phyloP scores from a whole-genome alignment of 352 stramenopile species.

The Detonula confervacea region DNA sequence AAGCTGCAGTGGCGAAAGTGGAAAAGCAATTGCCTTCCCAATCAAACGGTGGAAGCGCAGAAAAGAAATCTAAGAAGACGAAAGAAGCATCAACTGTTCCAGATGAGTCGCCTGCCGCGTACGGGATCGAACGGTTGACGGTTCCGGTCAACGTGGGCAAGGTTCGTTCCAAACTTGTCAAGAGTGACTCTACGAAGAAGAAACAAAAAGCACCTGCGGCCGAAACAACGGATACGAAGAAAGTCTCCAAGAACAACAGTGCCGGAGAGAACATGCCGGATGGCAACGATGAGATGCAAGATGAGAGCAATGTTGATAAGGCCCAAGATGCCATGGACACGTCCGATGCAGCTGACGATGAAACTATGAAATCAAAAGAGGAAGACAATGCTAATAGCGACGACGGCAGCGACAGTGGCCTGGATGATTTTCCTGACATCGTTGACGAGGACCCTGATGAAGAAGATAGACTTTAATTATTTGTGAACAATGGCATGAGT shows the following conservation, averaged over 20 bases:
- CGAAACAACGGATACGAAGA: not conserved
- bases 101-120: not conserved
- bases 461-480: slow-evolving; percentile 53
- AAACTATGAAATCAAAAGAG: not conserved
- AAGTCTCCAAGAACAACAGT: not conserved
- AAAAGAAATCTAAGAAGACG: not conserved
- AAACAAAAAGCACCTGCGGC: not conserved
- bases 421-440: slow-evolving; percentile 58
- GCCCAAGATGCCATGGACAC: not conserved
- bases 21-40: no score
- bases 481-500: no score
- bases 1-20: no score
- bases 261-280: not conserved
- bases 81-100: not conserved
- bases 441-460: slow-evolving; percentile 56
- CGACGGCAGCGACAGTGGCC: slow-evolving; percentile 16
- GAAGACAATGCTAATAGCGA: slow-evolving; percentile 23
- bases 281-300: not conserved
- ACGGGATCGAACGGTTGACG: not conserved
- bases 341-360: not conserved
- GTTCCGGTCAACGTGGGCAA: not conserved
- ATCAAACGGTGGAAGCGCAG: not conserved
- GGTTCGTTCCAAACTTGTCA: not conserved
- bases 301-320: not conserved
- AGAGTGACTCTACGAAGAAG: not conserved